Percentiles rank a stretch among this genome's conserved stretches.
These are phyloP conservation scores for Microstroma glucosiphilum DNA, from an alignment of 1,284 basidiomycete genomes.

Conservation along the genomic window DNA sequence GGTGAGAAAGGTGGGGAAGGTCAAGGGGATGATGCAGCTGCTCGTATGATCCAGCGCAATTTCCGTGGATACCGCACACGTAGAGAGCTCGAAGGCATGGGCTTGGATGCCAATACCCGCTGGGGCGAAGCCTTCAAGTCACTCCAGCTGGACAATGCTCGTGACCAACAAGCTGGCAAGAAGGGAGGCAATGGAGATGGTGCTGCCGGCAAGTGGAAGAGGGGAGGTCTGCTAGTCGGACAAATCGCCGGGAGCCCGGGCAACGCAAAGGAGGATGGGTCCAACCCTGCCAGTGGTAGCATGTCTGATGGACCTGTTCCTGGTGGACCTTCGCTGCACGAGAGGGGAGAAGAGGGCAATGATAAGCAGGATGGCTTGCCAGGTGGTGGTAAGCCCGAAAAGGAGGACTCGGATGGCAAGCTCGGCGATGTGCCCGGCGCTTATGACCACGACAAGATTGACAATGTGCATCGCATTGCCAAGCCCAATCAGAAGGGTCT, in stretches of 20 bases:
- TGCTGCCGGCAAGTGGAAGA: conserved; percentile 28
- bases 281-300: conserved; percentile 14
- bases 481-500: conserved; percentile 24
- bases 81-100: conserved; percentile 29
- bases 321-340: conserved; percentile 23
- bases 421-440: conserved; percentile 38
- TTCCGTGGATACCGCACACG: conserved; percentile 37
- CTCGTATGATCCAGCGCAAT: conserved; percentile 33
- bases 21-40: conserved; percentile 21
- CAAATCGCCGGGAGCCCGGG: conserved; percentile 23
- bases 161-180: conserved; percentile 1
- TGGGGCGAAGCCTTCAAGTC: conserved; percentile 35
- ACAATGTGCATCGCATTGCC: conserved; percentile 39
- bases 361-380: background rate
- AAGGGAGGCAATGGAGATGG: conserved; percentile 11
- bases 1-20: too few relatives aligned
- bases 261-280: conserved; percentile 18
- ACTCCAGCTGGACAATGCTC: conserved; percentile 26
- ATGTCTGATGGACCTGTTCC: conserved; percentile 20
- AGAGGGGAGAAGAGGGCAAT: background rate
- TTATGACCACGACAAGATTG: conserved; percentile 34
- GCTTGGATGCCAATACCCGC: conserved; percentile 31
- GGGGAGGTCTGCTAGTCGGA: conserved; percentile 32
- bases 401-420: conserved; percentile 17
- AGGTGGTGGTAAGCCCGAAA: conserved; percentile 11